Percentiles rank a stretch among this genome's conserved stretches.
Conservation (phyloP, 2,329 filamentous ascomycete genomes). For the Calonectria crousiana region DNA sequence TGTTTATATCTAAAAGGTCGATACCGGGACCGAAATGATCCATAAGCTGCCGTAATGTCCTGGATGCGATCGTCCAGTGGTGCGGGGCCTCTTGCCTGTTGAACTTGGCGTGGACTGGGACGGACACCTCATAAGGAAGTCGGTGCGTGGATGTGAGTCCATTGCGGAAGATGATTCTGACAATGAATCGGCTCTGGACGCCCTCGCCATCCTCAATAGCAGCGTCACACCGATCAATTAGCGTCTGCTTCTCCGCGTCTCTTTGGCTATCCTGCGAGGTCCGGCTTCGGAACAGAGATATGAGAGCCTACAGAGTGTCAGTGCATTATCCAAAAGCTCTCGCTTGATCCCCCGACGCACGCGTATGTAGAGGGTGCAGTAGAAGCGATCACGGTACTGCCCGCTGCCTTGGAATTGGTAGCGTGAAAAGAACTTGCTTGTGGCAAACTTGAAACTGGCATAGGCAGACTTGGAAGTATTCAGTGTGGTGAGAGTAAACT, state of each 20-base stretch:
- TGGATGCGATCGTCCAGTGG: constrained; percentile 79
- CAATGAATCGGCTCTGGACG: constrained; percentile 79
- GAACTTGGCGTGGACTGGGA: constrained; percentile 84
- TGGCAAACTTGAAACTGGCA: constrained; percentile 76
- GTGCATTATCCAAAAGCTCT: background rate
- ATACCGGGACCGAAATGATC: constrained; percentile 86
- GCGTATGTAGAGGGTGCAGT: constrained; percentile 80
- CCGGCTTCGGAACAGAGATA: constrained; percentile 81
- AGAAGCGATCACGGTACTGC: constrained; percentile 72
- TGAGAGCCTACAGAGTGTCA: constrained; percentile 64
- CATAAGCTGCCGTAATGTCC: constrained; percentile 79
- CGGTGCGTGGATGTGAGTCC: constrained; percentile 83
- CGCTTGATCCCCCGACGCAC: constrained; percentile 52
- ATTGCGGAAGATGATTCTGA: constrained; percentile 80
- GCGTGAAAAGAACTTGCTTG: constrained; percentile 77
- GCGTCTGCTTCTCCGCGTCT: constrained; percentile 73
- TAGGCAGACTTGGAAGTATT: constrained; percentile 88
- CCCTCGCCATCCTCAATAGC: constrained; percentile 78
- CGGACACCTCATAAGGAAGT: constrained; percentile 78
- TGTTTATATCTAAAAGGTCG: constrained; percentile 83
- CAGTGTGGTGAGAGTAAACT: constrained; percentile 81
- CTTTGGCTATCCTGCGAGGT: constrained; percentile 67
- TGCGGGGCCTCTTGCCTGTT: constrained; percentile 74
- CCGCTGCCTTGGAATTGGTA: constrained; percentile 73
- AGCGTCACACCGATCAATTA: constrained; percentile 81